Evolutionary conservation across 495 filamentous ascomycete species (phyloP), one percentile per base, ranked within the genome.

Genomic region (Patellaria atrata): DNA sequence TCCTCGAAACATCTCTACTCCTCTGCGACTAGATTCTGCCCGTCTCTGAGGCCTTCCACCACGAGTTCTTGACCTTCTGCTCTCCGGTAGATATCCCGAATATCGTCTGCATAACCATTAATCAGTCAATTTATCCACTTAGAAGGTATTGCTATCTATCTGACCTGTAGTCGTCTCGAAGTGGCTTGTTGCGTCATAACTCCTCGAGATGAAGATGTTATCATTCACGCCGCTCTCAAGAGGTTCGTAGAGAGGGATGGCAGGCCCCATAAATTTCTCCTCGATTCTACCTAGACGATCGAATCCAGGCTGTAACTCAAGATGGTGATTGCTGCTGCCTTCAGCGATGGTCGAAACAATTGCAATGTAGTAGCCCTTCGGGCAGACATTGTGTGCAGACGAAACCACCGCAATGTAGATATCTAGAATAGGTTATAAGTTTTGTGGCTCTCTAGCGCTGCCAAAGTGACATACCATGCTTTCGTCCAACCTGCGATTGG

Each of bases 401-500:
- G 85, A 93, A 44, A 99, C 86, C 53, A 89, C 75, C 30, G 91
- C 87, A 54, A 99, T 83, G 65, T 99, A 99, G 57, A 99, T 92
- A 59, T 99, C 85, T 89, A 46, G 1, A 26, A 6, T 21, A 6
- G 1, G 11, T 43, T 19, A 27, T 13, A 27, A 0, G 10, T 9
- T 7, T 5, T 4, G 33, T 48, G 29, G 51, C 27, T 16, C 10
- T 6, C 18, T n/a, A n/a, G n/a, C n/a, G n/a, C n/a, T n/a, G n/a
- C n/a, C n/a, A n/a, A 20, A 17, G 24, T 16, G 19, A 26, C 6
- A n/a, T 58, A 93, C 84, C 87, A 52, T 96, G 78, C 65, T 83
- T 87, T 31, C 89, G 75, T 48, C 85, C 87, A 38, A 94, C 81
- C 61, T 96, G 91, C 9, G 81, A 86, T 57, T 96, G 91, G 10